Evolutionary conservation across 495 filamentous ascomycete genomes (phyloP).

Genomic region (Thermothielavioides terrestris): DNA sequence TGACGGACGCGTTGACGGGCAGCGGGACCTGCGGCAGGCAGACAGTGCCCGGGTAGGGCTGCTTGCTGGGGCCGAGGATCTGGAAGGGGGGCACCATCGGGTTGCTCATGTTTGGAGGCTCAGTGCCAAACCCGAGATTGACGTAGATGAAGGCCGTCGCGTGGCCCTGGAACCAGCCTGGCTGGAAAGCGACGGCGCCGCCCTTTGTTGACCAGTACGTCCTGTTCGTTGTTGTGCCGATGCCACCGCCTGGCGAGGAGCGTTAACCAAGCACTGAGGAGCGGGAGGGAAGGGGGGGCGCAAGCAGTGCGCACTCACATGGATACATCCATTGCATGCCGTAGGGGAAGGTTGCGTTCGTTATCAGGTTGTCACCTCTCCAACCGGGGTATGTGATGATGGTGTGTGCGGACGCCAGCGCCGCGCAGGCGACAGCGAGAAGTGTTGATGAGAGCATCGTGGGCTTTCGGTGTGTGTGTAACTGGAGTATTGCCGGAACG

Average conservation of each 20-base stretch:
- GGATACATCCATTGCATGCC: conserved; percentile 99
- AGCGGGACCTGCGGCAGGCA: conserved; percentile 89
- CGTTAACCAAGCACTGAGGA: conserved; percentile 8
- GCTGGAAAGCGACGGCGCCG: conserved; percentile 79
- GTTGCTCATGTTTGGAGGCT: conserved; percentile 83
- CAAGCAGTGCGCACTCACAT: conserved; percentile 52
- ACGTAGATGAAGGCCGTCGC: conserved; percentile 78
- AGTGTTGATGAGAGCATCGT: conserved; percentile 43
- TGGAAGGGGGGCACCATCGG: conserved; percentile 77
- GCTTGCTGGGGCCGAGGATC: conserved; percentile 71
- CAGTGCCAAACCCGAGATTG: conserved; percentile 82
- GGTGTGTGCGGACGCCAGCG: conserved; percentile 65
- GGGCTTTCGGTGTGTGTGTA: conserved; percentile 6
- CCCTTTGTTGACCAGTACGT: conserved; percentile 85
- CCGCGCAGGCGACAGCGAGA: conserved; percentile 40
- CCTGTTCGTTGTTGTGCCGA: conserved; percentile 68
- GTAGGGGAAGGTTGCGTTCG: conserved; percentile 72
- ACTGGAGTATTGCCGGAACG: background rate
- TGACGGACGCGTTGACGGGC: conserved; percentile 61
- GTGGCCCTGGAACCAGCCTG: conserved; percentile 93
- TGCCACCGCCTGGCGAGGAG: conserved; percentile 64
- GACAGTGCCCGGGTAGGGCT: conserved; percentile 75
- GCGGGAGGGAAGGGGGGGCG: background rate
- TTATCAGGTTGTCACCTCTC: conserved; percentile 86
- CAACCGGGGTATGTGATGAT: conserved; percentile 90